Percentiles rank a stretch among this genome's conserved stretches.
Conservation (phyloP, 148 eudicot species). For the Vaccinium myrtillus region DNA sequence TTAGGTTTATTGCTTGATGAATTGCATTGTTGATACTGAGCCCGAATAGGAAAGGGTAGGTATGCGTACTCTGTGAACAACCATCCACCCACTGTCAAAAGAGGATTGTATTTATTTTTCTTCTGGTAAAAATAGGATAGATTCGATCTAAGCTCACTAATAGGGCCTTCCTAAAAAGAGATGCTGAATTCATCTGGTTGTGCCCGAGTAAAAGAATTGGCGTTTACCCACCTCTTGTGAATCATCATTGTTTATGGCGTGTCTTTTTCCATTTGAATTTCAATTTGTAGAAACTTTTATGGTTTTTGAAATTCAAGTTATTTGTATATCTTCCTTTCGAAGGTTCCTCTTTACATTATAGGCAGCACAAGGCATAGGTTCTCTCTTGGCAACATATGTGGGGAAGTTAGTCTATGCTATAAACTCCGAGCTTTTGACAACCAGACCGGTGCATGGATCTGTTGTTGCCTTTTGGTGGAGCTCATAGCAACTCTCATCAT, state of each 20-base stretch:
- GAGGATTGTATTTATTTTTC: no score
- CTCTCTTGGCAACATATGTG: slow-evolving; percentile 49
- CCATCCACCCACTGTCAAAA: no score
- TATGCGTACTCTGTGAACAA: no score
- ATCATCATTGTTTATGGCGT: no score
- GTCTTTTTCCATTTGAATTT: not conserved
- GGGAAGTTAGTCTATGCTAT: slow-evolving; percentile 60
- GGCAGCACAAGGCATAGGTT: slow-evolving; percentile 76
- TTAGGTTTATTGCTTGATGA: not conserved
- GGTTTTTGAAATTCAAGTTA: no score
- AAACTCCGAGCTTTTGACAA: slow-evolving; percentile 53
- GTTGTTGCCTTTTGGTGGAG: slow-evolving; percentile 73
- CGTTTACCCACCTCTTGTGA: not conserved
- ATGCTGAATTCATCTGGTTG: not conserved
- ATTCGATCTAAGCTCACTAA: no score
- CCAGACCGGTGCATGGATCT: slow-evolving; percentile 52
- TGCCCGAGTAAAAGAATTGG: not conserved
- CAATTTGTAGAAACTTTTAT: not conserved
- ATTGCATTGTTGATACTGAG: not conserved
- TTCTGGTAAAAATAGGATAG: no score
- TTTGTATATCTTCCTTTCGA: slow-evolving; percentile 12
- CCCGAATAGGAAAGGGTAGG: no score
- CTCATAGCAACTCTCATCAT: slow-evolving; percentile 68
- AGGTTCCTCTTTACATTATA: slow-evolving; percentile 78
- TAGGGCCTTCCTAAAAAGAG: not conserved